phyloP scores from a whole-genome alignment of 2,329 filamentous ascomycete species.

The Scedosporium dehoogii region DNA sequence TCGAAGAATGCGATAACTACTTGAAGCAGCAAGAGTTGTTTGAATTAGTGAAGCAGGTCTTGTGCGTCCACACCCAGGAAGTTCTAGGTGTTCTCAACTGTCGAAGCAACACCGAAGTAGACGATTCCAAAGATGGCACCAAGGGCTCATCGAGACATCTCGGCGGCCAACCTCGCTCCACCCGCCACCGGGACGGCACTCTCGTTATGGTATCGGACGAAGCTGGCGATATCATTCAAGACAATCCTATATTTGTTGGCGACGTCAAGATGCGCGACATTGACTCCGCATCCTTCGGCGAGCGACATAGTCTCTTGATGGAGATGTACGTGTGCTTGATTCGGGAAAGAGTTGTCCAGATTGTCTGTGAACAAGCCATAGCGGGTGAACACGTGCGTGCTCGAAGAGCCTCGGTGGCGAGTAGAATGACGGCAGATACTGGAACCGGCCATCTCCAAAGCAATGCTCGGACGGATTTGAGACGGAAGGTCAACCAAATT shows the following conservation, averaged over 20 bases:
- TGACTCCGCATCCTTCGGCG: conserved; percentile 33
- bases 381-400: not conserved
- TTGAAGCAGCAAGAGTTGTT: conserved; percentile 14
- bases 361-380: not conserved
- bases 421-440: not conserved
- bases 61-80: conserved; percentile 40
- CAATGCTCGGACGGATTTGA: not conserved
- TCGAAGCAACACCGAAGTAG: conserved; percentile 15
- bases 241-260: not conserved
- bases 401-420: not conserved
- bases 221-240: too few species aligned
- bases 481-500: conserved; percentile 26
- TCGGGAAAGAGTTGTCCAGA: not conserved
- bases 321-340: conserved; percentile 35
- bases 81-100: conserved; percentile 36
- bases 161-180: not conserved
- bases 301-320: conserved; percentile 40
- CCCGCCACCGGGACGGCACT: not conserved
- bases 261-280: conserved; percentile 31
- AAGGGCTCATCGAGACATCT: not conserved
- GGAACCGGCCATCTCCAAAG: not conserved
- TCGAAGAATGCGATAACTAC: not conserved
- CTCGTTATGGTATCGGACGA: not conserved
- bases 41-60: conserved; percentile 31
- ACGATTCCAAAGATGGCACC: conserved; percentile 7